Conservation (phyloP, 768 basidiomycete species). For the Boletus rex-veris region DNA sequence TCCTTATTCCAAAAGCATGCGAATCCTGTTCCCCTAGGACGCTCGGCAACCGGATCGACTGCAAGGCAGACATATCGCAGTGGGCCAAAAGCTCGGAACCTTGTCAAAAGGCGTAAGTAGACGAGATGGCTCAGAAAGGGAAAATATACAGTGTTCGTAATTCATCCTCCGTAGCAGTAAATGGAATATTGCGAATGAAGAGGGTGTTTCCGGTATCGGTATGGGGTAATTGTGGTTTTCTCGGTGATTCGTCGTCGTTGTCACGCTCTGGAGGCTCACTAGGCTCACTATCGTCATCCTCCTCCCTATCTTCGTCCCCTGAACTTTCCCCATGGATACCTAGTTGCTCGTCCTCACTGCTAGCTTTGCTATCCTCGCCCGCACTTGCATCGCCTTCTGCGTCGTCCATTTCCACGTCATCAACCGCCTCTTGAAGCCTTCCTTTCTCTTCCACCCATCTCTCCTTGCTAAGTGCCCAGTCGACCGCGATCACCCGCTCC, state of each 20-base stretch:
- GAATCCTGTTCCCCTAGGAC: constrained; percentile 94
- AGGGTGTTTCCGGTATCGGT: constrained; percentile 88
- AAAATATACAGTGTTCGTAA: constrained; percentile 70
- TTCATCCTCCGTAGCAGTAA: constrained; percentile 90
- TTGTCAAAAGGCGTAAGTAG: constrained; percentile 2
- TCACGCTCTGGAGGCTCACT: constrained; percentile 11
- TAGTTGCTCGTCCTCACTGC: constrained; percentile 40
- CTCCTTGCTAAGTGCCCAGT: constrained; percentile 95
- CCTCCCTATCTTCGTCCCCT: constrained; percentile 29
- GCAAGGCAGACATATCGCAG: constrained; percentile 92
- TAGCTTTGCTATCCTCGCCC: constrained; percentile 29
- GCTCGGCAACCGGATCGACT: constrained; percentile 74
- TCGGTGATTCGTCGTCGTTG: constrained; percentile 39
- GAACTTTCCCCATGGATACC: constrained; percentile 42
- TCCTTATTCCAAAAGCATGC: constrained; percentile 95
- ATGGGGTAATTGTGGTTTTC: constrained; percentile 69
- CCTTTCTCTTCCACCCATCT: constrained; percentile 82
- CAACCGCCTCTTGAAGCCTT: constrained; percentile 39
- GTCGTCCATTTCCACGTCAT: constrained; percentile 33
- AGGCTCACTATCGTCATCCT: constrained; percentile 20
- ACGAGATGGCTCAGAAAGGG: background rate
- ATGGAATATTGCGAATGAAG: constrained; percentile 92
- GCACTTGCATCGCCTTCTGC: constrained; percentile 22
- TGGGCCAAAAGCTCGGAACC: constrained; percentile 90
- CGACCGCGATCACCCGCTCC: constrained; percentile 80